Base-by-base conservation (phyloP, 306 rosid genomes). In the Echinosophora koreensis region DNA sequence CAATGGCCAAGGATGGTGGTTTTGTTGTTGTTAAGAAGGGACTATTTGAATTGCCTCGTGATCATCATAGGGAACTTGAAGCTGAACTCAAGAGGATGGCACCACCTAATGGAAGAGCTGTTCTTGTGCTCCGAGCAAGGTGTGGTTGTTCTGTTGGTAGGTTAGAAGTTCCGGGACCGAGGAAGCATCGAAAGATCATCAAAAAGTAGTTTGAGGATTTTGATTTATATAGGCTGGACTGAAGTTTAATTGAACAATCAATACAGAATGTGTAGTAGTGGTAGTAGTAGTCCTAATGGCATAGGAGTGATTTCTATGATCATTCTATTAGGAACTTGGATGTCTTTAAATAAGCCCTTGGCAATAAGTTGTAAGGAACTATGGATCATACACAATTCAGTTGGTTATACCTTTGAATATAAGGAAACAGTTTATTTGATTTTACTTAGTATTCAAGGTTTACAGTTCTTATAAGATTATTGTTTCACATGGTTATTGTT, bases 41-140 rank as follows among this genome's bases (percentile, higher is more conserved):
- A 2, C 88, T 91, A 5, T 91, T 96, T 10, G 98, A 93, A 50
- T 80, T 96, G 77, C 97, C 93, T 8, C 89, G 93, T 10, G 98
- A 96, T 81, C 97, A 90, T 62, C 98, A 96, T 70, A 84, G 89
- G 15, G 99, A 96, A 55, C 83, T 96, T 58, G 99, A 96, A 80
- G 90, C 92, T 12, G 99, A 96, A 39, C 92, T 96, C n/a, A 93
- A 87, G 93, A 96, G 91, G 96, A 91, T 96, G 91, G 99, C 99
- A 8, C 99, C 99, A 1, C 77, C 76, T 56, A 92, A 96, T 82
- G 99, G 98, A 46, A 86, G 99, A 52, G 99, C 98, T 6, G 96
- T 93, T 17, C 90, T 96, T 37, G 55, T 96, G 17, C 85, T 96
- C 72, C 80, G 94, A 71, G 94, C 93, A 2, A 87, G 97, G 84